Evolutionary conservation across 805 yeast genomes (phyloP), one percentile per base, ranked within the genome.

Genomic region (Lipomyces oligophaga): DNA sequence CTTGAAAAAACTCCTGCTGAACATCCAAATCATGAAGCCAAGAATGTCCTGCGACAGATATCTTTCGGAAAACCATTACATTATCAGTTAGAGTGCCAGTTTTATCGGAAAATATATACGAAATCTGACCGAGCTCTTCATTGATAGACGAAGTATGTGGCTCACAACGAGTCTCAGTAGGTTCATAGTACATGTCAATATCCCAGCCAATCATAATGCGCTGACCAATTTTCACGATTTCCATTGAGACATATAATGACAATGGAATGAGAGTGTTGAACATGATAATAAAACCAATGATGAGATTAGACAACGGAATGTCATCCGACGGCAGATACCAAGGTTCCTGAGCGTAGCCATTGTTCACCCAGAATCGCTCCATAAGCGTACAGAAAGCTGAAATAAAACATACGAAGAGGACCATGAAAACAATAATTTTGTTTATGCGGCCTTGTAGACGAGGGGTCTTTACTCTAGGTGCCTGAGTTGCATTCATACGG

Each of bases 81-180:
- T 93, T 93, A 59, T 93, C 97, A 0, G 99, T 93, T 51, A 93
- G 73, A 0, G 99, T 93, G 7, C 99, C 99, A 0, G 98, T 93
- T 65, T 93, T 93, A 66, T 93, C 99, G 50, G 96, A 85, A 64
- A 93, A 93, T 2, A 93, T 76, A 62, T 90, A 89, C 39, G 95
- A 83, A 1, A 94, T 97, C 63, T 93, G 99, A 2, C 99, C 99
- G 58, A 93, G 71, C 66, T 93, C 98, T 63, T 93, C 99, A 55
- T 93, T 75, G 56, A 93, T 87, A 0, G 97, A 85, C 0, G 97
- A 96, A 0, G 97, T 89, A 63, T 90, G 81, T 0, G 96, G 94
- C 58, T 85, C 96, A 38, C 96, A 90, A 0, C 95, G 96, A 0
- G 96, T 93, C 60, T 93, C 79, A 5, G 87, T 76, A 26, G 78